A percentile compares a stretch with the other conserved stretches of the same genome.
phyloP scores from a whole-genome alignment of 2,329 filamentous ascomycete genomes.

The Penicillium sp. region DNA sequence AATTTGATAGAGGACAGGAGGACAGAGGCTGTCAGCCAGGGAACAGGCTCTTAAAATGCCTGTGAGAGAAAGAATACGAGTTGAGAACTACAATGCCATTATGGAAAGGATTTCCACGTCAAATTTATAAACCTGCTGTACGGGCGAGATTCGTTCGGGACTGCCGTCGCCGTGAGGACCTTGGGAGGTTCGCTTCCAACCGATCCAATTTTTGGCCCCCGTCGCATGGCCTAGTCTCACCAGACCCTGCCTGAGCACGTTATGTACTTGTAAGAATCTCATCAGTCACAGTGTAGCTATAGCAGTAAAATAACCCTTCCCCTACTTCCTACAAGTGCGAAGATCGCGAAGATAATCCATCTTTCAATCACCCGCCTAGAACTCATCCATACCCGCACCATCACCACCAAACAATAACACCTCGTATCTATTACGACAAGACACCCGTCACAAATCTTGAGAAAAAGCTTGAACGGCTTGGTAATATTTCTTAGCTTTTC shows the following conservation, averaged over 20 bases:
- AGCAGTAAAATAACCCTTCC: background rate
- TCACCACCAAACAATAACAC: background rate
- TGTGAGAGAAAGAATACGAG: background rate
- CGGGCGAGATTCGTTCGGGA: constrained; percentile 7
- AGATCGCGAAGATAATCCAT: background rate
- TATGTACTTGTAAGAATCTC: background rate
- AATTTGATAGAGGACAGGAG: background rate
- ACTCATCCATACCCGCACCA: background rate
- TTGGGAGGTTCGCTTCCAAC: constrained; percentile 18
- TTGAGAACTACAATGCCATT: constrained; percentile 1
- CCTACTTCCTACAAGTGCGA: background rate
- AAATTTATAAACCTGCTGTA: constrained; percentile 20
- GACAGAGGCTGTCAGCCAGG: background rate
- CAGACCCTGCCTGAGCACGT: background rate
- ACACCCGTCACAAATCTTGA: background rate
- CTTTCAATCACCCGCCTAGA: background rate
- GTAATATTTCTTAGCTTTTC: constrained; percentile 6
- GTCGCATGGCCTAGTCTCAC: background rate
- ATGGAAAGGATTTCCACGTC: constrained; percentile 4
- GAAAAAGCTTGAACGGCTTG: constrained; percentile 8
- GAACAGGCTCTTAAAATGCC: background rate
- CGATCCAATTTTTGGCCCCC: constrained; percentile 14
- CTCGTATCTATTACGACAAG: background rate
- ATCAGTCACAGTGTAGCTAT: background rate
- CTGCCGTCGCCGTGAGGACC: constrained; percentile 24